A percentile compares a stretch with the other conserved stretches of the same genome.
Evolutionary conservation across 768 basidiomycete species (phyloP).

Genomic region (Arthromyces matolae): DNA sequence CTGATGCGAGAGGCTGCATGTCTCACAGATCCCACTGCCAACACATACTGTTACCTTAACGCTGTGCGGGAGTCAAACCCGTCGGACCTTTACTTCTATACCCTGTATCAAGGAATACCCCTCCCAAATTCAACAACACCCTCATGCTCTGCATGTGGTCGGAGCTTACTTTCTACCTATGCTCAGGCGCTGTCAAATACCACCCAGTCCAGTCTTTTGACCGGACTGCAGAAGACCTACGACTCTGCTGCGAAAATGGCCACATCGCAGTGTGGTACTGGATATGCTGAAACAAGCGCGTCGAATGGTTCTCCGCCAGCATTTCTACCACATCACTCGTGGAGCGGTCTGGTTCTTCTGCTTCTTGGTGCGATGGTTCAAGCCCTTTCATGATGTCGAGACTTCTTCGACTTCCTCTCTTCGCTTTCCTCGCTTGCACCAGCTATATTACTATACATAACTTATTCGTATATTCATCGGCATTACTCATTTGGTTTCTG

Average conservation of each 20-base stretch:
- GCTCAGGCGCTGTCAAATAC: constrained; percentile 37
- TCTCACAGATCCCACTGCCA: constrained; percentile 48
- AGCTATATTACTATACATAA: not conserved
- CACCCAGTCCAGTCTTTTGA: constrained; percentile 13
- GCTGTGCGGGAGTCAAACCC: constrained; percentile 56
- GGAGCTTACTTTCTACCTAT: constrained; percentile 55
- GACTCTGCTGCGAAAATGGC: constrained; percentile 41
- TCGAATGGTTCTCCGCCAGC: constrained; percentile 1
- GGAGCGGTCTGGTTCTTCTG: constrained; percentile 4
- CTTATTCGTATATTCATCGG: not conserved
- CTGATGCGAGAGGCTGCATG: constrained; percentile 64
- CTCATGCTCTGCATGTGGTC: constrained; percentile 64
- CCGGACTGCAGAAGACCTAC: constrained; percentile 44
- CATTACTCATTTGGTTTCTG: no score
- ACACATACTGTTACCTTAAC: constrained; percentile 71
- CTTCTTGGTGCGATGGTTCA: constrained; percentile 5
- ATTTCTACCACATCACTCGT: constrained; percentile 3
- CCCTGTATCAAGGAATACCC: constrained; percentile 54
- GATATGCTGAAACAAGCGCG: constrained; percentile 35
- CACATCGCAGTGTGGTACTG: constrained; percentile 46
- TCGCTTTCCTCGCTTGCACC: not conserved
- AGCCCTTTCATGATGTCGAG: constrained; percentile 3
- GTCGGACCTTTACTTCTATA: constrained; percentile 71
- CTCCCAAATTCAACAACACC: constrained; percentile 48
- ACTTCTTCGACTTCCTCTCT: not conserved